These are phyloP conservation scores for Penicillium lagena DNA, from an alignment of 495 filamentous ascomycete genomes.

Conservation along the genomic window DNA sequence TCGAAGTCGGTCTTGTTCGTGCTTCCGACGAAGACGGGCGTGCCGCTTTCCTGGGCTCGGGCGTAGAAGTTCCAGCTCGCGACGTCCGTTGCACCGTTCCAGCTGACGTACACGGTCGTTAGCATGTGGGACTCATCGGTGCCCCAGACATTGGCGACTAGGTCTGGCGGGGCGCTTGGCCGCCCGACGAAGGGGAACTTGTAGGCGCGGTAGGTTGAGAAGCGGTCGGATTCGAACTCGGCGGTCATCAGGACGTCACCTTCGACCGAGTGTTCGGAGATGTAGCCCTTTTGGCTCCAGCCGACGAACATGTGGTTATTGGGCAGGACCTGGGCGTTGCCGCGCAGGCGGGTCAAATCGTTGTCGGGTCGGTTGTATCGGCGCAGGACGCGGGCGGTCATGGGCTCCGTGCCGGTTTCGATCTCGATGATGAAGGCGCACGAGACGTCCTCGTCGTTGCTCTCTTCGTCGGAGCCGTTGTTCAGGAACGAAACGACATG, in stretches of 20 bases:
- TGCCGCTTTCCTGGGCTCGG: conserved; percentile 15
- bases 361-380: conserved; percentile 36
- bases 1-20: conserved; percentile 36
- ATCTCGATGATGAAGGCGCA: conserved; percentile 47
- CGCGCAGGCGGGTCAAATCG: conserved; percentile 45
- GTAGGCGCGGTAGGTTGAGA: conserved; percentile 26
- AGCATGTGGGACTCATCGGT: conserved; percentile 22
- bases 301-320: conserved; percentile 48
- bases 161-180: conserved; percentile 17
- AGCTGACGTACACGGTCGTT: conserved; percentile 33
- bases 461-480: conserved; percentile 43
- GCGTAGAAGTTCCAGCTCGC: conserved; percentile 31
- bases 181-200: conserved; percentile 28
- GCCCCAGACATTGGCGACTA: conserved; percentile 21
- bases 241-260: conserved; percentile 40
- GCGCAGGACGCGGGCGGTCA: conserved; percentile 33
- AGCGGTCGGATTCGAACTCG: conserved; percentile 17
- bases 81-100: conserved; percentile 43
- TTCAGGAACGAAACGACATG: conserved; percentile 46
- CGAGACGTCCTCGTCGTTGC: conserved; percentile 34
- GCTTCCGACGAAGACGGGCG: conserved; percentile 25
- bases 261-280: conserved; percentile 44
- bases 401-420: conserved; percentile 35
- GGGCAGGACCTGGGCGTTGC: conserved; percentile 48
- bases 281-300: conserved; percentile 47